A percentile compares a stretch with the other conserved stretches of the same genome.
phyloP scores from a whole-genome alignment of 2,329 filamentous ascomycete genomes.

The Fonsecaea pugnacius region DNA sequence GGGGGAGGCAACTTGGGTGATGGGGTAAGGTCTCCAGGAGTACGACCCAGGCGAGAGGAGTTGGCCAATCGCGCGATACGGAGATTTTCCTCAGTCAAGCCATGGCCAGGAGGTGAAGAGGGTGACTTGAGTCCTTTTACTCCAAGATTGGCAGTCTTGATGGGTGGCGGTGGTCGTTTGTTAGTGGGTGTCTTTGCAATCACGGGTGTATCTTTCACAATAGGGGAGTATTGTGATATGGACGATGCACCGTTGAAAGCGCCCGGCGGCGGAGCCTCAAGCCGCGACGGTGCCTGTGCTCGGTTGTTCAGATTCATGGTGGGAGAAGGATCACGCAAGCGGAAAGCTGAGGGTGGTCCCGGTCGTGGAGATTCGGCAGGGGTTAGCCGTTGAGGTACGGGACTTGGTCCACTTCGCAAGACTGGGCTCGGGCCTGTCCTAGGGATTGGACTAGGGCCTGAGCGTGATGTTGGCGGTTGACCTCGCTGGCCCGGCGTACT shows the following conservation, averaged over 20 bases:
- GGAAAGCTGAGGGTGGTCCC: slow-evolving; percentile 19
- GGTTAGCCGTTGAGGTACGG: slow-evolving; percentile 5
- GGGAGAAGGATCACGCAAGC: slow-evolving; percentile 34
- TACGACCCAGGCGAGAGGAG: slow-evolving; percentile 32
- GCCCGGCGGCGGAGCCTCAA: slow-evolving; percentile 33
- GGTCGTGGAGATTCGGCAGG: slow-evolving; percentile 13
- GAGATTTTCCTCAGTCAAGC: slow-evolving; percentile 34
- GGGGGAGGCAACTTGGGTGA: slow-evolving; percentile 35
- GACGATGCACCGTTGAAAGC: slow-evolving; percentile 37
- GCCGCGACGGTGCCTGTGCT: slow-evolving; percentile 33
- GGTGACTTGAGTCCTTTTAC: slow-evolving; percentile 8
- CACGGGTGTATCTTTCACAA: slow-evolving; percentile 34
- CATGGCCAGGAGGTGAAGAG: slow-evolving; percentile 18
- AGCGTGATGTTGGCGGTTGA: slow-evolving; percentile 22
- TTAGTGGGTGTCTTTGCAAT: neutral
- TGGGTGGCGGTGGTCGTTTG: slow-evolving; percentile 29
- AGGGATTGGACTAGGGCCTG: slow-evolving; percentile 26
- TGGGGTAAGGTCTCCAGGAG: slow-evolving; percentile 29
- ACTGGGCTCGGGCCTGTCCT: slow-evolving; percentile 24
- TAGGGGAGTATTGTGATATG: slow-evolving; percentile 38
- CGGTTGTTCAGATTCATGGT: slow-evolving; percentile 32
- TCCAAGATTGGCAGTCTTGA: slow-evolving; percentile 25
- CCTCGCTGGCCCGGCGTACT: slow-evolving; percentile 25
- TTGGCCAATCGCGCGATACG: slow-evolving; percentile 35
- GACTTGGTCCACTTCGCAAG: slow-evolving; percentile 22